Base-by-base conservation (phyloP, 2,329 filamentous ascomycete species). In the Aspergillus ochraceoroseus region DNA sequence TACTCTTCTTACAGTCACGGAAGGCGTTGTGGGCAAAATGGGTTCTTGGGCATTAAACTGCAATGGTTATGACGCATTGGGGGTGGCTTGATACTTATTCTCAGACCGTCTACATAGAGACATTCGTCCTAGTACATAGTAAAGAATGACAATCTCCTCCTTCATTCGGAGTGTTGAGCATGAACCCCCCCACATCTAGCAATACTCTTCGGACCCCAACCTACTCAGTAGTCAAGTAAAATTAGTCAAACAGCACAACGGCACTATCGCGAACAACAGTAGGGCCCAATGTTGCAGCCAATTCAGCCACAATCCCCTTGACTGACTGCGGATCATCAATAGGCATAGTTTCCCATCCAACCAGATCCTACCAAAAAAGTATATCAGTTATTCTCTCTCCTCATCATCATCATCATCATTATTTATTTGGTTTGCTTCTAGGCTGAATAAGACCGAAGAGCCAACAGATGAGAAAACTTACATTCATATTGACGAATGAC, bases 241-340 rank as follows among this genome's bases (percentile, higher is more conserved):
- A 19, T 52, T 38, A 65, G 35, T 62, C 61, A 39, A 69, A 64
- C 27, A 68, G 38, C 7, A 66, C 63, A 18, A 67, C 64, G 0
- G 62, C 66, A 22, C 64, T 66, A 20, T 67, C 51, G 31, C 61
- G 49, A 6, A 71, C 59, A 9, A 72, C 52, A n/a, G 62, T 58
- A 12, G 65, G 65, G 1, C 71, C 70, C 32, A 73, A 50, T 6
- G 56, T 61, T 2, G 70, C 69, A 7, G 69, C 68, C 30, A 73
- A 52, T 43, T 73, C 70, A 5, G 64, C 70, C 19, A 70, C 53
- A 25, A 71, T 70, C 1, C 68, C 68, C 47, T 72, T 73, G 36
- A 73, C 56, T 1, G 68, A 66, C 32, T 66, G 61, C 2, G 69
- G 62, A 23, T 68, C 59, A 18, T 59, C 58, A 17, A 71, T 61